Evolutionary conservation across 2,329 filamentous ascomycete genomes (phyloP), one percentile per base, ranked within the genome.

Genomic region (Tricladium varicosporioides): DNA sequence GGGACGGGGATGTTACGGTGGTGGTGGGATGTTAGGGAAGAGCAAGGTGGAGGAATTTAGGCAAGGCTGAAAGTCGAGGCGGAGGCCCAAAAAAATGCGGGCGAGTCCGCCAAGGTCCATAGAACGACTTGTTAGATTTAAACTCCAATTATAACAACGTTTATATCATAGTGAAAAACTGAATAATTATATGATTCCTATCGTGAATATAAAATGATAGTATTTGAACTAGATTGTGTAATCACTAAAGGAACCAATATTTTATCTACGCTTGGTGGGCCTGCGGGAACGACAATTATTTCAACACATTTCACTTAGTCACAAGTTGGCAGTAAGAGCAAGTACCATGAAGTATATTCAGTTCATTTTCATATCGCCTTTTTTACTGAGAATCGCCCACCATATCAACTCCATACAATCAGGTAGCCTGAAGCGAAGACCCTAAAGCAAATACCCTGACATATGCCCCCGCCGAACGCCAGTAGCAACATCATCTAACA

Each of bases 391-490:
- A 19, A 33, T 16, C n/a, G n/a, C 27, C 31, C n/a, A 13, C 32
- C 33, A 15, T 44, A 49, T 53, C 13, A 57, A 27, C 54, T 52
- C 54, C 54, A 56, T 46, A 57, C 33, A 53, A 53, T 3, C 22
- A 27, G 22, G 22, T 27, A 27, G 22, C 22, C 22, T 27, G 22
- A 27, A 27, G 22, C 22, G 22, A 27, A 27, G 3, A 27, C 22
- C 22, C 22, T 27, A 48, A 53, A 44, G 22, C 44, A 43, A 49
- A 47, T 18, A 51, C 36, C 48, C 54, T 47, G 42, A 40, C 31
- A 45, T 52, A 58, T 54, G 55, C 51, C 51, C 36, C 51, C 48
- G 22, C 56, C 51, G 16, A 19, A 61, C 59, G 56, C 59, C 59
- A 51, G 54, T 48, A 58, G 18, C 15, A 56, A 48, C 7, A 51